Base-by-base conservation (phyloP, 163 green algal species). In the Trebouxia gelatinosa region DNA sequence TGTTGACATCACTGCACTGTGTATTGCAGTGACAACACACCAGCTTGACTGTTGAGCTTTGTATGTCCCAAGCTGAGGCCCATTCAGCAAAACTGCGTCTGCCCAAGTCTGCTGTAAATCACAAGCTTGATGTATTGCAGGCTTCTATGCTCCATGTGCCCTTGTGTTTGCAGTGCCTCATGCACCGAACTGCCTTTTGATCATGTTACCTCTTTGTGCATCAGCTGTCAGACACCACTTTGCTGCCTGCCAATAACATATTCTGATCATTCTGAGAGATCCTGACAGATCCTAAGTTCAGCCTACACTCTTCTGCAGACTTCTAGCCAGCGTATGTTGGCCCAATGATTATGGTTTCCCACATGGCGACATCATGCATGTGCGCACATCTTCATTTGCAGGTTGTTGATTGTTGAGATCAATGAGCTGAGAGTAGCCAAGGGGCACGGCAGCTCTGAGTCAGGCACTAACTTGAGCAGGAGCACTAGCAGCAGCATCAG, bases 391-490 rank as follows among this genome's bases (percentile, higher is more conserved):
- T n/a, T n/a, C n/a, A n/a, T n/a, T n/a, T 72, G 64, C 64, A 72
- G 64, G 64, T 37, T 35, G 35, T 29, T 72, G 64, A 48, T 72
- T n/a, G 64, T 37, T 37, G 64, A 72, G 64, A 6, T 72, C 35
- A 72, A 5, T 51, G 64, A 72, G 23, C 37, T 72, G 26, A 31
- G 64, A 23, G 64, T 16, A n/a, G 21, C 35, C 37, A 51, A 72
- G 35, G 38, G 31, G 11, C 38, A 43, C 4, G 7, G 35, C 21
- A n/a, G 5, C 7, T 5, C 29, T 29, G 9, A 21, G 31, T 35
- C 50, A 23, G 19, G 19, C 38, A 26, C 38, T 51, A 1, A 4
- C 64, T 28, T 51, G 17, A 2, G 51, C 51, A 62, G 51, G 51
- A 31, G 31, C 29, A 51, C 64, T 16, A 50, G 32, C 37, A 37